These are phyloP conservation scores for Aureobasidium zeae DNA, from an alignment of 2,329 filamentous ascomycete genomes.

Conservation along the genomic window DNA sequence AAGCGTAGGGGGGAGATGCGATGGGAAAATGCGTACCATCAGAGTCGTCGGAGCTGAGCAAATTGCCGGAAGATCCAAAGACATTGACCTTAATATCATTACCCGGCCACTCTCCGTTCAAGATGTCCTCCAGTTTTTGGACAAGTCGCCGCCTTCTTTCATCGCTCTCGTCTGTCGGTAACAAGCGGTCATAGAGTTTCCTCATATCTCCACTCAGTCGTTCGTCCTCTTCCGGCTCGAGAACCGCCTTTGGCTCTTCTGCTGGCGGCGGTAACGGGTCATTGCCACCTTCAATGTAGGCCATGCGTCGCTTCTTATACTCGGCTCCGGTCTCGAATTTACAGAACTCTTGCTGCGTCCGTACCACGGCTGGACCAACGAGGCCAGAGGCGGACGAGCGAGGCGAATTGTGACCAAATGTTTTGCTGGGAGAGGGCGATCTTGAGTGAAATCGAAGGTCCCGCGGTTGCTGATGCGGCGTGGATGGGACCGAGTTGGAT, in stretches of 20 bases:
- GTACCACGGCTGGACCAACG: conserved; percentile 59
- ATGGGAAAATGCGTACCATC: conserved; percentile 56
- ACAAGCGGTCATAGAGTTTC: conserved; percentile 72
- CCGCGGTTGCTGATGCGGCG: conserved; percentile 78
- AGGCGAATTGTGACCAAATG: conserved; percentile 70
- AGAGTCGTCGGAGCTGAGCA: conserved; percentile 89
- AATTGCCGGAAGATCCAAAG: conserved; percentile 96
- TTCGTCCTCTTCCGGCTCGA: conserved; percentile 63
- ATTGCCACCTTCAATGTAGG: conserved; percentile 71
- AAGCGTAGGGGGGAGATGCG: background rate
- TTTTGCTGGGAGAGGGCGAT: conserved; percentile 67
- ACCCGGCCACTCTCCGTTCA: conserved; percentile 87
- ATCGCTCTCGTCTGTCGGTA: conserved; percentile 73
- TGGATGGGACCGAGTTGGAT: conserved; percentile 87
- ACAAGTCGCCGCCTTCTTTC: conserved; percentile 65
- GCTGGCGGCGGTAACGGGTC: conserved; percentile 64
- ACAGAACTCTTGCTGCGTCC: conserved; percentile 57
- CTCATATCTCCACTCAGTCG: conserved; percentile 74
- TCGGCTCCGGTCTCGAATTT: conserved; percentile 82
- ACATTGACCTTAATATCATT: conserved; percentile 83
- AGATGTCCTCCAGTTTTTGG: conserved; percentile 75
- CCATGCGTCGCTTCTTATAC: conserved; percentile 75
- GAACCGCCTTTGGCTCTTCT: conserved; percentile 58
- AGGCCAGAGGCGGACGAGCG: conserved; percentile 86
- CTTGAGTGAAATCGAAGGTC: conserved; percentile 72